Conservation (phyloP, 2,329 filamentous ascomycete species). For the Diaporthe aspalathi region DNA sequence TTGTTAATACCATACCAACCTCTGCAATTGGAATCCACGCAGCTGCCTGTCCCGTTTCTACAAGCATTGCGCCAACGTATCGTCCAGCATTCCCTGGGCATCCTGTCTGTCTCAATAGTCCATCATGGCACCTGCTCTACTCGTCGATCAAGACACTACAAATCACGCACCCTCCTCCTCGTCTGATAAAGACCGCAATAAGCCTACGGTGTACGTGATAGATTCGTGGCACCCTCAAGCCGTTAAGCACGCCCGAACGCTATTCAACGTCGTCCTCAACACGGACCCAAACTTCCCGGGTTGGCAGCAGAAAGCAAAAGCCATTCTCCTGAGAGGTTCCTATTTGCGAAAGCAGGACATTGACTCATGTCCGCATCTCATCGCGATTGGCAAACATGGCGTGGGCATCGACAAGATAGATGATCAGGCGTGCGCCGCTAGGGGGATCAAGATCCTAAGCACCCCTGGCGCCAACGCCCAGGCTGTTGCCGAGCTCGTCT, state of each 20-base stretch:
- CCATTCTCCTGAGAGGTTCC: neutral
- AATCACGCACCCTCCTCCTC: neutral
- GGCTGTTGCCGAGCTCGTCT: constrained; percentile 50
- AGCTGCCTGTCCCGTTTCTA: too few species aligned
- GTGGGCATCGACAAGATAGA: constrained; percentile 48
- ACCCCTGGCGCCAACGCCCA: constrained; percentile 46
- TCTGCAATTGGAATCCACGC: too few species aligned
- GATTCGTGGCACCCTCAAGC: constrained; percentile 4
- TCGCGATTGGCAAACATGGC: constrained; percentile 47
- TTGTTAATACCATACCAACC: too few species aligned
- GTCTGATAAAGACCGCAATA: neutral
- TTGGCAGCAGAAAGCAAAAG: neutral
- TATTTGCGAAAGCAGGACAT: neutral
- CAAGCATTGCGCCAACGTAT: too few species aligned
- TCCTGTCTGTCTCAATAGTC: too few species aligned
- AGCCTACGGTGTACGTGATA: neutral
- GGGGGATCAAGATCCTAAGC: constrained; percentile 44
- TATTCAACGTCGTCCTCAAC: constrained; percentile 16
- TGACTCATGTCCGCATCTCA: neutral
- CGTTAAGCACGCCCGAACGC: neutral
- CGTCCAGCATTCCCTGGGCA: too few species aligned
- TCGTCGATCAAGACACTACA: neutral
- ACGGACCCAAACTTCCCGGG: neutral
- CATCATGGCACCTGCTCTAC: constrained; percentile 8
- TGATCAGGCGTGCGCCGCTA: constrained; percentile 41